A percentile compares a stretch with the other conserved stretches of the same genome.
Evolutionary conservation across 805 yeast species (phyloP).

Genomic region (Candida peoriensis): DNA sequence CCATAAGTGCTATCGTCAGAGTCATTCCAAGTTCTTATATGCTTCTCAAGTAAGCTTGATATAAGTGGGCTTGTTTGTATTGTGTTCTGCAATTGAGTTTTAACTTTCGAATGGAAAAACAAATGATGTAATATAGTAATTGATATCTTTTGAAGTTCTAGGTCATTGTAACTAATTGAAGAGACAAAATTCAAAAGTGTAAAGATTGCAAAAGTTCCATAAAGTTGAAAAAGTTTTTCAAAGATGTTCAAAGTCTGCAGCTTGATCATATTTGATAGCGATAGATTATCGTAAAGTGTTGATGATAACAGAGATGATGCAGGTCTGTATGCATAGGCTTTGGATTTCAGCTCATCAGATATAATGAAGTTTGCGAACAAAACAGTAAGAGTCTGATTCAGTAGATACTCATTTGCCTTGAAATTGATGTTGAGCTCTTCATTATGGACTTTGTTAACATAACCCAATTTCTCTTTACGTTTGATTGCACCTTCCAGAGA

Average conservation of each 20-base stretch:
- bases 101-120: slow-evolving; percentile 16
- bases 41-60: slow-evolving; percentile 17
- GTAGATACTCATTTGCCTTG: slow-evolving; percentile 6
- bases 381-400: slow-evolving; percentile 14
- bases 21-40: slow-evolving; percentile 31
- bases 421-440: slow-evolving; percentile 10
- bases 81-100: slow-evolving; percentile 8
- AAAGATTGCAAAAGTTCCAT: slow-evolving; percentile 32
- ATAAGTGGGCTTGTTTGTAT: slow-evolving; percentile 23
- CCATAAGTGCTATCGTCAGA: slow-evolving; percentile 23
- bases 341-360: slow-evolving; percentile 16
- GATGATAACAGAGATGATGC: slow-evolving; percentile 6
- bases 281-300: slow-evolving; percentile 11
- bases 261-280: slow-evolving; percentile 18
- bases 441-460: slow-evolving; percentile 5
- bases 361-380: slow-evolving; percentile 10
- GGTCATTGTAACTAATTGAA: slow-evolving; percentile 28
- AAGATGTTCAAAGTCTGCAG: slow-evolving; percentile 21
- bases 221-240: slow-evolving; percentile 30
- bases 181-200: slow-evolving; percentile 31
- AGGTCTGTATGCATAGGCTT: slow-evolving; percentile 1
- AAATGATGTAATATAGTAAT: slow-evolving; percentile 27
- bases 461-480: slow-evolving; percentile 3
- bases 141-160: slow-evolving; percentile 29
- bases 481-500: slow-evolving; percentile 5